Percentiles rank a stretch among this genome's conserved stretches.
These are phyloP conservation scores for Starmera amethionina DNA, from an alignment of 805 yeast species.

Conservation along the genomic window DNA sequence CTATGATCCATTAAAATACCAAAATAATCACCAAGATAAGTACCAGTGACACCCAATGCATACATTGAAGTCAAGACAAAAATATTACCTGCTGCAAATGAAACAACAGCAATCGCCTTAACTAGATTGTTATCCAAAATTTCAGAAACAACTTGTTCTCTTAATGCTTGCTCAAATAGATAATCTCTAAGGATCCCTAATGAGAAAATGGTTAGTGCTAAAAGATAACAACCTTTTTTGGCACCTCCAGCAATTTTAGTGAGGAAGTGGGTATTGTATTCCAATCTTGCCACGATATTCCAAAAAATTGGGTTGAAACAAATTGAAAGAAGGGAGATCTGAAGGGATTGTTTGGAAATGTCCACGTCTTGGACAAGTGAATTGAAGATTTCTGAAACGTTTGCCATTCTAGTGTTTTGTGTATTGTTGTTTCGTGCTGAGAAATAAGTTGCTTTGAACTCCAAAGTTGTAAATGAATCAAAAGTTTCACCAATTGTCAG, in stretches of 20 bases:
- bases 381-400: conserved; percentile 8
- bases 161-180: conserved; percentile 61
- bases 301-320: conserved; percentile 92
- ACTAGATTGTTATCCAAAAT: conserved; percentile 35
- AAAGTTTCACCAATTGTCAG: too few relatives aligned
- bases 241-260: conserved; percentile 68
- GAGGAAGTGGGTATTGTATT: conserved; percentile 65
- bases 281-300: conserved; percentile 86
- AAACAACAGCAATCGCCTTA: conserved; percentile 40
- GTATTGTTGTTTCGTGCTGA: too few relatives aligned
- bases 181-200: conserved; percentile 79
- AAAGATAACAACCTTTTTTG: conserved; percentile 69
- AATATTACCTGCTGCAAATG: conserved; percentile 64
- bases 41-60: conserved; percentile 89
- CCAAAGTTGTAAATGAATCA: too few relatives aligned
- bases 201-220: conserved; percentile 77
- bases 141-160: conserved; percentile 57
- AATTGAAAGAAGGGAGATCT: conserved; percentile 52
- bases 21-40: conserved; percentile 94
- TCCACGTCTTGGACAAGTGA: conserved; percentile 16
- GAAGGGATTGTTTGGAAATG: conserved; percentile 10
- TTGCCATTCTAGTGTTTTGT: too few relatives aligned
- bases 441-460: too few relatives aligned
- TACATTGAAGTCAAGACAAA: conserved; percentile 84
- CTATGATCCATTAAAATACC: conserved; percentile 89